These are phyloP conservation scores for Pseudogymnoascus sp. DNA, from an alignment of 2,329 filamentous ascomycete genomes.

Conservation along the genomic window DNA sequence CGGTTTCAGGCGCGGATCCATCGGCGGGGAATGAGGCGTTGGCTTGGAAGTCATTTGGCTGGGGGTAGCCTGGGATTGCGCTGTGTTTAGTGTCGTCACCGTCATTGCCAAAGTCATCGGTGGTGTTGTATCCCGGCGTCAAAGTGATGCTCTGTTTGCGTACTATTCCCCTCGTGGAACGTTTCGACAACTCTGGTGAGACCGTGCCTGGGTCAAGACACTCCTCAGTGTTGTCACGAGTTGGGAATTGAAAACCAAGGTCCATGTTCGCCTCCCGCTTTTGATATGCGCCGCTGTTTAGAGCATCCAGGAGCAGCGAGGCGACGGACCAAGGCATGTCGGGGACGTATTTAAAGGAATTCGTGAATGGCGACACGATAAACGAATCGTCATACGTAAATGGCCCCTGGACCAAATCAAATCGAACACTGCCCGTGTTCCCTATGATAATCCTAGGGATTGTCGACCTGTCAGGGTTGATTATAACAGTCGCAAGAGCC, in stretches of 20 bases:
- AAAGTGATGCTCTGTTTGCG: slow-evolving; percentile 26
- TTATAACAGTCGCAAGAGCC: slow-evolving; percentile 60
- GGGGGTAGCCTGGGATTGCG: slow-evolving; percentile 63
- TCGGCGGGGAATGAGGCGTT: slow-evolving; percentile 47
- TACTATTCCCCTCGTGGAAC: slow-evolving; percentile 21
- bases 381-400: slow-evolving; percentile 86
- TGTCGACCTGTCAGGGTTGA: slow-evolving; percentile 49
- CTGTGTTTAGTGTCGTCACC: slow-evolving; percentile 87
- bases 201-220: slow-evolving; percentile 12
- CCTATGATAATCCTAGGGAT: slow-evolving; percentile 65
- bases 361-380: slow-evolving; percentile 81
- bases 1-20: slow-evolving; percentile 45
- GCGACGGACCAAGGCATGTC: slow-evolving; percentile 74
- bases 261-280: background rate
- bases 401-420: slow-evolving; percentile 87
- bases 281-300: slow-evolving; percentile 42
- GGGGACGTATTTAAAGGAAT: slow-evolving; percentile 65
- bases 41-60: slow-evolving; percentile 79
- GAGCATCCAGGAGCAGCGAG: slow-evolving; percentile 52
- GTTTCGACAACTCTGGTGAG: slow-evolving; percentile 9
- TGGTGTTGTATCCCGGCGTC: slow-evolving; percentile 76
- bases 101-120: slow-evolving; percentile 72
- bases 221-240: background rate
- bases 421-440: slow-evolving; percentile 88
- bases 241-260: background rate